These are phyloP conservation scores for Arthrocladium fulminans DNA, from an alignment of 2,329 filamentous ascomycete genomes.

Conservation along the genomic window DNA sequence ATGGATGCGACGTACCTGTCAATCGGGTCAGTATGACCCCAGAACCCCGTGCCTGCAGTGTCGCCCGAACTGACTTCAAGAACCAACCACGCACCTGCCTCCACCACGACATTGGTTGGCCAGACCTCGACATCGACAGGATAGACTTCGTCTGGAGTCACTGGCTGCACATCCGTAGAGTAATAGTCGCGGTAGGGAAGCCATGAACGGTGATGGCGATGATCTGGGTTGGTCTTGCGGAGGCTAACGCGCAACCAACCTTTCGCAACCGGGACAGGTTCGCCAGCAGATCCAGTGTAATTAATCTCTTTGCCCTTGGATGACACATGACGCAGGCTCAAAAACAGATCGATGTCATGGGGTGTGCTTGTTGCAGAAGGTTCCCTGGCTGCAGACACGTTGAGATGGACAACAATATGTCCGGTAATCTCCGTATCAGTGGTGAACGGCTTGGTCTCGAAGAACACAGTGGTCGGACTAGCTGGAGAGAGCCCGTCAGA, in stretches of 20 bases:
- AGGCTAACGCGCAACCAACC: conserved; percentile 48
- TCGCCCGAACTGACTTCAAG: conserved; percentile 34
- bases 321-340: conserved; percentile 46
- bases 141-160: conserved; percentile 43
- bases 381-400: conserved; percentile 46
- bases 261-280: conserved; percentile 46
- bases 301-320: conserved; percentile 43
- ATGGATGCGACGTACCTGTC: too few relatives aligned
- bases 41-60: conserved; percentile 44
- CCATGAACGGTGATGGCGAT: conserved; percentile 37
- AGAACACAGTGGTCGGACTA: conserved; percentile 47
- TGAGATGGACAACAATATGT: conserved; percentile 55
- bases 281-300: conserved; percentile 49
- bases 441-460: conserved; percentile 50
- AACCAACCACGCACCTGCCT: conserved; percentile 26
- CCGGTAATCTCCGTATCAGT: conserved; percentile 61
- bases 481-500: too few relatives aligned
- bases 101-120: conserved; percentile 31
- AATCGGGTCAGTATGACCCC: conserved; percentile 37
- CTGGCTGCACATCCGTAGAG: conserved; percentile 39
- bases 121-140: conserved; percentile 40
- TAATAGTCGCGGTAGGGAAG: conserved; percentile 44
- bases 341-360: conserved; percentile 44
- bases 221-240: conserved; percentile 38
- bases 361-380: conserved; percentile 35